Percentiles rank a stretch among this genome's conserved stretches.
phyloP scores from a whole-genome alignment of 139 green algal genomes.

The Gonium pectorale region DNA sequence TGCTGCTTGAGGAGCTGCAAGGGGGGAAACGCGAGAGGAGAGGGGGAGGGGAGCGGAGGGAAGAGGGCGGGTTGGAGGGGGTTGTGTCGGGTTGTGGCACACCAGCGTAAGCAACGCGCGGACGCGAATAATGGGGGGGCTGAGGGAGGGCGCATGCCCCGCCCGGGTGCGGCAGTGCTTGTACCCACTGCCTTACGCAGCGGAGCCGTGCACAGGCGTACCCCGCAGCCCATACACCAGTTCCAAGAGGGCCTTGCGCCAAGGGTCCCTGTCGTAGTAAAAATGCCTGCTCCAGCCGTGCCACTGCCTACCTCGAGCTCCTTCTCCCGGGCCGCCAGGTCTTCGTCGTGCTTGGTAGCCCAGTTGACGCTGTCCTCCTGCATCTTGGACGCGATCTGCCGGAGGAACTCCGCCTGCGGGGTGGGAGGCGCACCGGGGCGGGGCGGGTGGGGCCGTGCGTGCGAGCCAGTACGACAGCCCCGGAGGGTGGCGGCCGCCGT shows the following conservation, averaged over 20 bases:
- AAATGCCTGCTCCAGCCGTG: not conserved
- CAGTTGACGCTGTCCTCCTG: conserved; percentile 57
- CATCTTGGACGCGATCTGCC: conserved; percentile 3
- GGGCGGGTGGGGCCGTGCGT: no score
- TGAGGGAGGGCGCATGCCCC: no score
- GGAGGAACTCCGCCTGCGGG: conserved; percentile 19
- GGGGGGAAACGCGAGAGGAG: not conserved
- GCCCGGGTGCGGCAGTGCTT: no score
- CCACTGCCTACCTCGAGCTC: conserved; percentile 48
- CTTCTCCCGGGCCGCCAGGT: conserved; percentile 48
- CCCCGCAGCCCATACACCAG: no score
- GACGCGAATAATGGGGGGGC: no score
- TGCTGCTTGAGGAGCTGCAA: conserved; percentile 34
- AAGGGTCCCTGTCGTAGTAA: not conserved
- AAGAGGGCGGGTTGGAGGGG: not conserved
- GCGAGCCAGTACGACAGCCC: no score
- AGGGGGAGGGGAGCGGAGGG: not conserved
- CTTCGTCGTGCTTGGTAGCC: conserved; percentile 39
- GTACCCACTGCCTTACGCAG: no score
- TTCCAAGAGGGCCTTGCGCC: no score
- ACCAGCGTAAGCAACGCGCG: not conserved
- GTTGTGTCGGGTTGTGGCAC: not conserved
- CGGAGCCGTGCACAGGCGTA: no score
- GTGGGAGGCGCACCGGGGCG: no score
- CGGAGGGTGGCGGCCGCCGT: no score